Conservation (phyloP, 1,284 basidiomycete genomes). For the Cerioporus squamosus region DNA sequence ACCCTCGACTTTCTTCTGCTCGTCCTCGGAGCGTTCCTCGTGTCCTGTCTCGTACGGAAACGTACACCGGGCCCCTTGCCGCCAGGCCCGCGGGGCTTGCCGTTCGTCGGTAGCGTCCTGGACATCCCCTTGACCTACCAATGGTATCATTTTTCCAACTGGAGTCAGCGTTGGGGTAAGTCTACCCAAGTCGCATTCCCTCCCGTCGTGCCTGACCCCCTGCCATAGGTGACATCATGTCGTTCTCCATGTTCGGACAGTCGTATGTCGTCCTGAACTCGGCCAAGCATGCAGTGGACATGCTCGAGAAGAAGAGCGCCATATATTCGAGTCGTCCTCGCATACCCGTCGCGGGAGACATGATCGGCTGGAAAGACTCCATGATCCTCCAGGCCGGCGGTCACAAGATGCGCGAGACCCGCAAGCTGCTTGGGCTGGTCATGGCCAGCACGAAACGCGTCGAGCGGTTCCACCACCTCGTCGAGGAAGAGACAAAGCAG, state of each 20-base stretch:
- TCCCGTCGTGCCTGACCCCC: neutral
- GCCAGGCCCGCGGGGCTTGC: slow-evolving; percentile 26
- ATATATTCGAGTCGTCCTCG: slow-evolving; percentile 70
- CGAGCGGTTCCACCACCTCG: slow-evolving; percentile 27
- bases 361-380: slow-evolving; percentile 69
- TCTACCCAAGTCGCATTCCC: neutral
- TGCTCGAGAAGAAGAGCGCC: slow-evolving; percentile 70
- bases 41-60: slow-evolving; percentile 30
- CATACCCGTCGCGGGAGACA: slow-evolving; percentile 45
- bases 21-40: slow-evolving; percentile 8
- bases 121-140: slow-evolving; percentile 33
- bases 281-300: slow-evolving; percentile 52
- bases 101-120: slow-evolving; percentile 27
- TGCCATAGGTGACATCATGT: slow-evolving; percentile 60
- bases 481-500: slow-evolving; percentile 30
- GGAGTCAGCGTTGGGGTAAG: slow-evolving; percentile 46
- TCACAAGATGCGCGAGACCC: slow-evolving; percentile 63
- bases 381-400: slow-evolving; percentile 65
- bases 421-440: slow-evolving; percentile 41
- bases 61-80: slow-evolving; percentile 12
- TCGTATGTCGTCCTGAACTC: slow-evolving; percentile 64
- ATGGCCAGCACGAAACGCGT: slow-evolving; percentile 33
- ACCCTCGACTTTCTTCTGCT: slow-evolving; percentile 1
- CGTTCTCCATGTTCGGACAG: slow-evolving; percentile 62
- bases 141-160: slow-evolving; percentile 59